Percentiles rank a stretch among this genome's conserved stretches.
Evolutionary conservation across 1,284 basidiomycete species (phyloP).

Genomic region (Ustanciosporium gigantosporum): DNA sequence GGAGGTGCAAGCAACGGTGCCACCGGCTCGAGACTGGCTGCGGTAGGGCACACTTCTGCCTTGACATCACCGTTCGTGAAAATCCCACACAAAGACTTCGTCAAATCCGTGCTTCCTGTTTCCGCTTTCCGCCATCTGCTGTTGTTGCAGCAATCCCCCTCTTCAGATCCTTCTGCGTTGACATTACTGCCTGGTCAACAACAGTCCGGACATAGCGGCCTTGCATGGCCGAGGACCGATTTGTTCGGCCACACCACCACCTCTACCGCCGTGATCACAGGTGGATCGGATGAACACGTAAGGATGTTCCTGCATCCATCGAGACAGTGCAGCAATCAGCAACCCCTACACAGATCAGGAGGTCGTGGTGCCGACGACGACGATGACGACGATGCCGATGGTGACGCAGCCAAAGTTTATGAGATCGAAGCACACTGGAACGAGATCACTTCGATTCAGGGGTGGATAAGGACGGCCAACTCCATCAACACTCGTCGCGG

Average conservation of each 20-base stretch:
- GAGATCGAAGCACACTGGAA: constrained; percentile 50
- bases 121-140: neutral
- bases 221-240: too few species aligned
- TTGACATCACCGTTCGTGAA: neutral
- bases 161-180: neutral
- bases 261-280: constrained; percentile 20
- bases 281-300: constrained; percentile 23
- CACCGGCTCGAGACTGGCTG: neutral
- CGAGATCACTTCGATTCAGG: constrained; percentile 28
- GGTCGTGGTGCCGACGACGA: too few species aligned
- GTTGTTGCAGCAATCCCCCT: too few species aligned
- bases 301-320: constrained; percentile 5
- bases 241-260: neutral
- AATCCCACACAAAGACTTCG: constrained; percentile 8
- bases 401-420: neutral
- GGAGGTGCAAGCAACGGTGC: too few species aligned
- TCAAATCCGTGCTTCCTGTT: constrained; percentile 14
- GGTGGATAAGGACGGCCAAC: constrained; percentile 27
- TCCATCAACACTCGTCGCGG: too few species aligned
- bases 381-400: neutral
- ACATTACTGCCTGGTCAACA: neutral
- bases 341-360: too few species aligned
- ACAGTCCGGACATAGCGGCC: too few species aligned
- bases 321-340: too few species aligned
- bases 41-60: neutral